Evolutionary conservation across 345 rosid species (phyloP).

Genomic region (Syzygium aqueum): DNA sequence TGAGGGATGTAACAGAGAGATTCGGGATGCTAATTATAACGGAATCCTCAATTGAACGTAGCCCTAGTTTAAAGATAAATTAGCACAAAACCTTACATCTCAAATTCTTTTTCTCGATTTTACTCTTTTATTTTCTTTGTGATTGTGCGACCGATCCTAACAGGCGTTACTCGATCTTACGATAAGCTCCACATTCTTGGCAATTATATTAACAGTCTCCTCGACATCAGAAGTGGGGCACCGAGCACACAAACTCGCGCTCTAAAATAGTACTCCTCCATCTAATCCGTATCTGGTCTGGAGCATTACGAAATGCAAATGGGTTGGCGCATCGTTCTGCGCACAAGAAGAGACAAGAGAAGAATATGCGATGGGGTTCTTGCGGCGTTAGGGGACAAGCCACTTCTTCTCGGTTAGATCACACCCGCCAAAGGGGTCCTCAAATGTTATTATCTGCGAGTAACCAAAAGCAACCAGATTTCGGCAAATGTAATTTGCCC

Average conservation of each 20-base stretch:
- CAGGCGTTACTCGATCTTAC: not conserved
- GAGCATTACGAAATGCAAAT: not conserved
- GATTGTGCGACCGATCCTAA: too few species aligned
- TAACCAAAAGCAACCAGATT: not conserved
- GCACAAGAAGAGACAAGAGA: not conserved
- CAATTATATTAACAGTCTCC: not conserved
- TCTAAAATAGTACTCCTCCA: not conserved
- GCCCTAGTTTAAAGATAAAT: too few species aligned
- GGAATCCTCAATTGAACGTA: too few species aligned
- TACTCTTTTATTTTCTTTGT: too few species aligned
- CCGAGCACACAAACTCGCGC: not conserved
- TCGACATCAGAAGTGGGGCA: not conserved
- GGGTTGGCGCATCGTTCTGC: not conserved
- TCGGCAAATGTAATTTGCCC: not conserved
- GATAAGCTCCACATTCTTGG: not conserved
- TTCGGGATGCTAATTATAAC: too few species aligned
- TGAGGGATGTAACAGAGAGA: too few species aligned
- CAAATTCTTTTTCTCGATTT: too few species aligned
- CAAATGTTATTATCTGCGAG: not conserved
- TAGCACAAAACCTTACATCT: too few species aligned
- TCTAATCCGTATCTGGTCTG: not conserved
- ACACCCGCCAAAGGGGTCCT: not conserved
- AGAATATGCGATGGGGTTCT: not conserved
- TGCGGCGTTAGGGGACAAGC: not conserved
- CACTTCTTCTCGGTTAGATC: not conserved